Conservation (phyloP, 169 alveolate genomes). For the Plasmodium gallinaceum region DNA sequence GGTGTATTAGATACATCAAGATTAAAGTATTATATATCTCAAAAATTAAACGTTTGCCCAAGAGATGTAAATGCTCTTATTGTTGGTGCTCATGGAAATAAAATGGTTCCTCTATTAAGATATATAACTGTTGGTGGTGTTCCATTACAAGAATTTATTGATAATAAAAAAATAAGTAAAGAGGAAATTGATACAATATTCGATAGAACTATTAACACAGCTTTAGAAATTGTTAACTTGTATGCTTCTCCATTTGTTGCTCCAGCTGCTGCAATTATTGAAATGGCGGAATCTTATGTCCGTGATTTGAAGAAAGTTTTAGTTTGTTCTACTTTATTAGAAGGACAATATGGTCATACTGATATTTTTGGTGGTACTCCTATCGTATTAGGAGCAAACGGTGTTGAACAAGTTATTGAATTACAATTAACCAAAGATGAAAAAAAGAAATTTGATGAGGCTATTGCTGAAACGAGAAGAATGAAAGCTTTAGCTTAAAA, state of each 20-base stretch:
- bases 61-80: constrained; percentile 88
- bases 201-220: constrained; percentile 82
- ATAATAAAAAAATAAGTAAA: constrained; percentile 74
- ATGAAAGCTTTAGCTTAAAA: constrained; percentile 71
- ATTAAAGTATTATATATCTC: constrained; percentile 85
- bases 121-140: constrained; percentile 85
- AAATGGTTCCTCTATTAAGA: constrained; percentile 81
- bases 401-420: constrained; percentile 87
- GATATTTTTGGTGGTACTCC: constrained; percentile 90
- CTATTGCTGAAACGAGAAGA: constrained; percentile 77
- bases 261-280: constrained; percentile 85
- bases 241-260: constrained; percentile 86
- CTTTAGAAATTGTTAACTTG: constrained; percentile 82
- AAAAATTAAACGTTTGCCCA: constrained; percentile 86
- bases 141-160: constrained; percentile 79
- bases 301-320: constrained; percentile 86
- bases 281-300: constrained; percentile 84
- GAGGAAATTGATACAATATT: constrained; percentile 80
- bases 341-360: constrained; percentile 89
- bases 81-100: constrained; percentile 92
- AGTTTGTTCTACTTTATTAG: constrained; percentile 88
- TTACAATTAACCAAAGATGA: constrained; percentile 85
- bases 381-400: constrained; percentile 88
- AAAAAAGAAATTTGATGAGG: constrained; percentile 78
- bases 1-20: constrained; percentile 90